Base-by-base conservation (phyloP, 768 basidiomycete species). In the Suillus tomentosus region DNA sequence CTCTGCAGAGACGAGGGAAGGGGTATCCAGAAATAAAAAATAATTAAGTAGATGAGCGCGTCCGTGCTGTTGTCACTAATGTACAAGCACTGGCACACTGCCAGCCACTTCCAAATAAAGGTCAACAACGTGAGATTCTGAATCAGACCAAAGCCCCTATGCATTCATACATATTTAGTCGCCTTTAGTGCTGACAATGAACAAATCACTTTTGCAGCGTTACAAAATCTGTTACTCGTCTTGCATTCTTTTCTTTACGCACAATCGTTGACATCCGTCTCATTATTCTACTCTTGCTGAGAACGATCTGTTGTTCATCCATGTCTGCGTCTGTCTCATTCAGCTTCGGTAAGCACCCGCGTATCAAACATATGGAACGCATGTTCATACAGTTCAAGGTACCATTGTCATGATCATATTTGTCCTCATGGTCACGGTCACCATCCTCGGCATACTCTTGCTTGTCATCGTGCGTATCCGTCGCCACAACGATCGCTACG, bases 1-100 rank as follows among this genome's bases (percentile, higher is more conserved):
- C 50, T 27, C 27, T 57, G 56, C 15, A 40, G 39, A 57, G 39
- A 54, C 53, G 10, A 54, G 31, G 19, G 17, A 27, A 24, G 15
- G 22, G 39, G 24, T 57, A 24, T 57, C 56, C 17, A 40, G 56
- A 40, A 57, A 57, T 57, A 57, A 57, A 39, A 57, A 57, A 57
- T 57, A 57, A 40, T 40, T 57, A 57, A 57, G 56, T 40, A 57
- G 56, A 57, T 57, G 37, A 40, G 17, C 15, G 39, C 56, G 56
- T 57, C 37, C 22, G 15, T 24, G 51, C 34, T 54, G 53, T 54
- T 36, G 53, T 34, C 11, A 54, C 53, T n/a, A 24, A 31, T 15
- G 22, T 34, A 31, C 5, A 34, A 19, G 51, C 31, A 37, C 36
- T 37, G 36, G 53, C n/a, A n/a, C 53, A 54, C n/a, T 36, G 19